Conservation (phyloP, 345 rosid genomes). For the Boechera divaricarpa region DNA sequence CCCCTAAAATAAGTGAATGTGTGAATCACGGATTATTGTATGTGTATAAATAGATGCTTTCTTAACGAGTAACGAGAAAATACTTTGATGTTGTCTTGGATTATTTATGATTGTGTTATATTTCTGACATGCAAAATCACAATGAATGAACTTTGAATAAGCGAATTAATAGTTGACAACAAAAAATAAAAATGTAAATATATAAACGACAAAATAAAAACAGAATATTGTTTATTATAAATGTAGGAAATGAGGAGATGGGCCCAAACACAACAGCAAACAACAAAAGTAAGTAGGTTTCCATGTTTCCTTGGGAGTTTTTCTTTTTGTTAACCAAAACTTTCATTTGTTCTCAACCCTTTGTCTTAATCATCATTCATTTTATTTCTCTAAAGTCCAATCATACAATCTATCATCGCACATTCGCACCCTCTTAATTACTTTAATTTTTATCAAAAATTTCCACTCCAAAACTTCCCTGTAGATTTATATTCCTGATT, state of each 20-base stretch:
- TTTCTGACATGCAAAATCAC: slow-evolving; percentile 10
- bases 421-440: not conserved
- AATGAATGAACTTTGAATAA: slow-evolving; percentile 10
- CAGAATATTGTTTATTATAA: slow-evolving; percentile 4
- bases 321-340: slow-evolving; percentile 23
- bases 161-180: not conserved
- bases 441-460: not conserved
- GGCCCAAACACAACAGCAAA: slow-evolving; percentile 30
- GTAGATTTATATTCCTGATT: too few relatives aligned
- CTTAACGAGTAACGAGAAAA: slow-evolving; percentile 16
- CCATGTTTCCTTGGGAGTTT: slow-evolving; percentile 42
- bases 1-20: not conserved
- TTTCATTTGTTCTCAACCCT: slow-evolving; percentile 24
- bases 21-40: slow-evolving; percentile 17
- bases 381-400: slow-evolving; percentile 23
- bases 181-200: not conserved
- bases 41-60: not conserved
- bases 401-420: slow-evolving; percentile 30
- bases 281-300: slow-evolving; percentile 39
- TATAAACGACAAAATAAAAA: slow-evolving; percentile 13
- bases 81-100: slow-evolving; percentile 12
- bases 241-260: slow-evolving; percentile 33
- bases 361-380: slow-evolving; percentile 28
- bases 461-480: not conserved
- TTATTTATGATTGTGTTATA: slow-evolving; percentile 24